Percentiles rank a stretch among this genome's conserved stretches.
Evolutionary conservation across 257 asterid genomes (phyloP).

Genomic region (Solanum okadae): DNA sequence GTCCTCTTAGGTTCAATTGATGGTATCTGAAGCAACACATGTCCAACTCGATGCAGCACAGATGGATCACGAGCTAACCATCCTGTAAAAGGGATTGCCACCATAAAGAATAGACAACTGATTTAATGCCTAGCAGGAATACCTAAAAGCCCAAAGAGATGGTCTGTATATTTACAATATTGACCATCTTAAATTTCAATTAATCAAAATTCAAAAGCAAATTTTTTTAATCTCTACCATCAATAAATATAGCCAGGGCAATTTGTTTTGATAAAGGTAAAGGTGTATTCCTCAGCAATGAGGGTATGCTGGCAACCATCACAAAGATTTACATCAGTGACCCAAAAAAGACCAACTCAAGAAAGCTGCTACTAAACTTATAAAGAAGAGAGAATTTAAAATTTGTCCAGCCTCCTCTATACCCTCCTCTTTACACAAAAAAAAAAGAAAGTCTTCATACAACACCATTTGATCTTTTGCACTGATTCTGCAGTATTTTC

Average conservation of each 20-base stretch:
- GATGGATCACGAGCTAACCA: constrained; percentile 84
- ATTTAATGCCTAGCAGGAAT: background rate
- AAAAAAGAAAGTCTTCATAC: background rate
- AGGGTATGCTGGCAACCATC: background rate
- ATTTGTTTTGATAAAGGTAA: background rate
- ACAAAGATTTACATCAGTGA: background rate
- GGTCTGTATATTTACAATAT: background rate
- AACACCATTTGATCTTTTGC: background rate
- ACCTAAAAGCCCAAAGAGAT: background rate
- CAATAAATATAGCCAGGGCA: background rate
- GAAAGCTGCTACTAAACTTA: background rate
- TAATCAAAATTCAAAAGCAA: background rate
- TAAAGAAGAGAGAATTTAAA: background rate
- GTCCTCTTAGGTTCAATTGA: constrained; percentile 54
- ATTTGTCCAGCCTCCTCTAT: background rate
- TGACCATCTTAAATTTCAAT: background rate
- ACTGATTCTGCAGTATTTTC: background rate
- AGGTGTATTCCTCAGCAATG: background rate
- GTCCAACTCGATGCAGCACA: constrained; percentile 74
- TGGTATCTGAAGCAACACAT: constrained; percentile 61
- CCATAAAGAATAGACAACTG: background rate
- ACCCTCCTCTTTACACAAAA: background rate
- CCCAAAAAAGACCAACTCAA: background rate
- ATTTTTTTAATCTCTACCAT: background rate
- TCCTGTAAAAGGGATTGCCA: constrained; percentile 40